Evolutionary conservation across 192 early-diverging fungal genomes (phyloP), one percentile per base, ranked within the genome.

Genomic region (Coemansia sp.): DNA sequence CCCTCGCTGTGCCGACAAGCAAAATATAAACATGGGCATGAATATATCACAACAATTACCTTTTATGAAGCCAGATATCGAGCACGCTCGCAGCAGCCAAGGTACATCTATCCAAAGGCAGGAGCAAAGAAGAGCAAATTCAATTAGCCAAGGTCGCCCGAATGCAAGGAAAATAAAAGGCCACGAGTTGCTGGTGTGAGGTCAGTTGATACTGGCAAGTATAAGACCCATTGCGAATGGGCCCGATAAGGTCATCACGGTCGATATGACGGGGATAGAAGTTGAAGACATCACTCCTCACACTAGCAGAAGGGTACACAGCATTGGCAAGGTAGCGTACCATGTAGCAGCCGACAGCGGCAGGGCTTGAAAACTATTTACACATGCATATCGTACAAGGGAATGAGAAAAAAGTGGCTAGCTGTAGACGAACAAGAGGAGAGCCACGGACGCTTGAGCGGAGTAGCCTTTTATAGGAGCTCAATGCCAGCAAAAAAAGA

Each of bases 141-240:
- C 11, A 40, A 26, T 50, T 50, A 50, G 46, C 15, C n/a, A 26
- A 8, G 14, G 46, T 48, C 12, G 44, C 15, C 12, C 22, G 15
- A 29, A n/a, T 50, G 14, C 22, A 15, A 24, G 29, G 15, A 15
- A 27, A 5, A 43, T 24, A 58, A 8, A 1, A 43, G 17, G 21
- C 35, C 15, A 38, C 46, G 43, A 43, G 19, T 46, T 34, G 39
- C 32, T 40, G 17, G 60, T 61, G 61, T 42, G 63, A 27, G 56
- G 63, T 65, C 63, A 65, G 63, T 40, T 33, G 53, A 78, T 78
- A 78, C 75, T 78, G 75, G 75, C 75, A 68, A 78, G 75, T 78
- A 78, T 78, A 32, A 77, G 35, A 62, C 69, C 75, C 75, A 72
- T 59, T 72, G 75, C 75, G 75, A 65, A 63, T 68, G 68, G 69